Base-by-base conservation (phyloP, 2,329 filamentous ascomycete genomes). In the Aspergillus luchuensis region DNA sequence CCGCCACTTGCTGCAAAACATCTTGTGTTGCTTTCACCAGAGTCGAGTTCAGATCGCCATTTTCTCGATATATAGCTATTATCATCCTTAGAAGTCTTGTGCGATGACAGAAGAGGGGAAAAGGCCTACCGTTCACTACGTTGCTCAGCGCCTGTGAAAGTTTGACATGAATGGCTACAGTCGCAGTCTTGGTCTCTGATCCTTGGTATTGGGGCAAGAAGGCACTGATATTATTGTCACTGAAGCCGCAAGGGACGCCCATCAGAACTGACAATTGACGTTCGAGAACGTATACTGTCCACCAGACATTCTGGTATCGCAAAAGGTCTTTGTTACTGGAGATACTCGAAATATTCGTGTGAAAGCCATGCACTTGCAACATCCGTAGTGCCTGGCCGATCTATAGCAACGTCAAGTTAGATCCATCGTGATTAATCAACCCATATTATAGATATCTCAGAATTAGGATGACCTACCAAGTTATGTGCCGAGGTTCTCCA, bases 401-500 rank as follows among this genome's bases (percentile, higher is more conserved):
- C 56, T 58, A 33, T 4, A n/a, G 19, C 10, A 10, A 15, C 15
- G 15, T 10, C 30, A 39, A 36, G n/a, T 8, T 21, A 53, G 19
- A 15, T 53, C 33, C 33, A 36, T 36, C n/a, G 17, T 17, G 21
- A 38, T 38, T 36, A 36, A 36, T 36, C 33, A 36, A 36, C 33
- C 33, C 33, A 36, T 17, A 19, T 19, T 53, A n/a, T 21, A 19
- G n/a, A 19, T 38, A 19, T 17, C 21, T 39, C 4, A 19, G 17
- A n/a, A 25, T 47, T 11, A 11, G 10, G 8, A 13, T 19, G 5
- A 38, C 57, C 5, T 25, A 58, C 57, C n/a, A 54, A 15, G 5
- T 58, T 58, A 48, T 58, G 50, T 13, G 57, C 57, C 21, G 47
- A 54, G 8, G 57, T 50, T 36, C 57, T 51, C 57, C 57, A 58